These are phyloP conservation scores for Sporothrix variecibatus DNA, from an alignment of 2,329 filamentous ascomycete genomes.

Conservation along the genomic window DNA sequence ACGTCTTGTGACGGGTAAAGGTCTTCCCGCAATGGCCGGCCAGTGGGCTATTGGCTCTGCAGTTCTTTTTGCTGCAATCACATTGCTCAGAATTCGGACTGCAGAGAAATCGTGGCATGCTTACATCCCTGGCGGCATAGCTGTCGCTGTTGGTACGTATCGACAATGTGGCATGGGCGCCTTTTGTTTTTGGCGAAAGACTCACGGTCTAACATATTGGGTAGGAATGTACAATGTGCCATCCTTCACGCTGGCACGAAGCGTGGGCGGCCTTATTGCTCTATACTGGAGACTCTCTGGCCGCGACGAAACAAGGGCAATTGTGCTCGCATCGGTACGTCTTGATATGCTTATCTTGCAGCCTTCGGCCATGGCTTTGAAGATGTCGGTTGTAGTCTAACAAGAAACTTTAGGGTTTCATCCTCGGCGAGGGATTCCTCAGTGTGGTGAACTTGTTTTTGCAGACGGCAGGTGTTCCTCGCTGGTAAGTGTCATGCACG, in stretches of 20 bases:
- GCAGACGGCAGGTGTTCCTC: slow-evolving; percentile 59
- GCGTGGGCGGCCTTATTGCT: slow-evolving; percentile 71
- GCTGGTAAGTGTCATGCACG: slow-evolving; percentile 14
- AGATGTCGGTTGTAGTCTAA: neutral
- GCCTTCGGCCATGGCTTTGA: neutral
- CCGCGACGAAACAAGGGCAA: slow-evolving; percentile 70
- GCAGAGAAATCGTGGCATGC: slow-evolving; percentile 65
- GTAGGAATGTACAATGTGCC: slow-evolving; percentile 95
- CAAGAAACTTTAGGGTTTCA: slow-evolving; percentile 65
- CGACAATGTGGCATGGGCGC: slow-evolving; percentile 27
- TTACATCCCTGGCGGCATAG: slow-evolving; percentile 87
- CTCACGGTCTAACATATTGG: neutral
- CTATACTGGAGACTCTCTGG: slow-evolving; percentile 72
- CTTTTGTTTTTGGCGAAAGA: neutral
- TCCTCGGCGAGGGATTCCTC: slow-evolving; percentile 86
- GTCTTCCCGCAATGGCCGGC: slow-evolving; percentile 78
- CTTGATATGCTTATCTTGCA: neutral
- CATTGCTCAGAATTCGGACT: slow-evolving; percentile 65
- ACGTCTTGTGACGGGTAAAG: slow-evolving; percentile 85
- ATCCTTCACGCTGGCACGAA: slow-evolving; percentile 87
- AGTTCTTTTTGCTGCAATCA: slow-evolving; percentile 70
- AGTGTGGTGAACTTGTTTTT: slow-evolving; percentile 88
- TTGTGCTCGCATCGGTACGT: slow-evolving; percentile 76
- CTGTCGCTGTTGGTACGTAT: slow-evolving; percentile 79
- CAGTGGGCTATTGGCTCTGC: slow-evolving; percentile 79